phyloP scores from a whole-genome alignment of 1,284 basidiomycete species.

The Hortiboletus rubellus region DNA sequence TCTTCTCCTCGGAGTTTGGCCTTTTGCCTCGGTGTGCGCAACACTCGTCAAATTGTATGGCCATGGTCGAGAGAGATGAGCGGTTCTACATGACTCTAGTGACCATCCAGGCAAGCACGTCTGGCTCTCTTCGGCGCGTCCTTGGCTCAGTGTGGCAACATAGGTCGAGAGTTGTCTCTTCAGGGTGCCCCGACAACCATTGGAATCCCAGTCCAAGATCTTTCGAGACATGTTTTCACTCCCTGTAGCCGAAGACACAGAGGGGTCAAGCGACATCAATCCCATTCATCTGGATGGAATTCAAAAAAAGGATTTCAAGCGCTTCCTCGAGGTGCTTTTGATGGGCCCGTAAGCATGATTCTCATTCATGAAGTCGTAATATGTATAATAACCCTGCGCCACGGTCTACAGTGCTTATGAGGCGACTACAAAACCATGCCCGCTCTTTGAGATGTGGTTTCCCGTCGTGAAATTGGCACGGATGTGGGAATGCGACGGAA shows the following conservation, averaged over 20 bases:
- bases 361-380: background rate
- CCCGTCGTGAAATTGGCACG: slow-evolving; percentile 22
- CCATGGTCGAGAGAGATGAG: slow-evolving; percentile 6
- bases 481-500: slow-evolving; percentile 21
- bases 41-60: background rate
- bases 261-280: slow-evolving; percentile 17
- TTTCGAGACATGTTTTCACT: slow-evolving; percentile 30
- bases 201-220: slow-evolving; percentile 20
- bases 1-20: background rate
- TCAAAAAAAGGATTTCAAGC: slow-evolving; percentile 20
- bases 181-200: slow-evolving; percentile 19
- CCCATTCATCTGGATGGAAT: slow-evolving; percentile 22
- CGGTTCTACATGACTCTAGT: slow-evolving; percentile 21
- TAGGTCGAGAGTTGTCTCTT: slow-evolving; percentile 27
- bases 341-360: slow-evolving; percentile 2
- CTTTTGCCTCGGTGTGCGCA: background rate
- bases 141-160: background rate
- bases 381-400: background rate
- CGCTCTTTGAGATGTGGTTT: slow-evolving; percentile 23
- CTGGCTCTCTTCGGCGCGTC: too few relatives aligned
- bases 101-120: slow-evolving; percentile 14
- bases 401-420: background rate
- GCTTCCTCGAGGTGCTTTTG: slow-evolving; percentile 27
- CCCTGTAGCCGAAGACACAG: slow-evolving; percentile 10
- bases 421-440: background rate